These are phyloP conservation scores for Capsicum rhomboideum DNA, from an alignment of 257 asterid genomes.

Conservation along the genomic window DNA sequence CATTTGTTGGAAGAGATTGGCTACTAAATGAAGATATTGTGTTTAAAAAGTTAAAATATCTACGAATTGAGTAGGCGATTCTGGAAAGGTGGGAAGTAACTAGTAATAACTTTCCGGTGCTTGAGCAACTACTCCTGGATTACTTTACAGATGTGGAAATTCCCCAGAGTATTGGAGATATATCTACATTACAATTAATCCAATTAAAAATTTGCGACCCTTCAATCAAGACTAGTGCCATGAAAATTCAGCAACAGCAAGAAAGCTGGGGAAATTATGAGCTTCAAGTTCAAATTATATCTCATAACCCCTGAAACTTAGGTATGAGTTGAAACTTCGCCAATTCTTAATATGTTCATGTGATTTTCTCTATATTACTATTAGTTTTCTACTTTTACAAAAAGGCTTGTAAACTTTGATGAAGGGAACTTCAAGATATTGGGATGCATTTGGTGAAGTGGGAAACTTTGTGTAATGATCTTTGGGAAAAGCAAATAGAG, in stretches of 20 bases:
- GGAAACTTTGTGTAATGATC: not conserved
- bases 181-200: not conserved
- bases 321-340: not conserved
- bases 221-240: not conserved
- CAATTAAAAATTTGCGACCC: not conserved
- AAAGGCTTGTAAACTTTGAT: no score
- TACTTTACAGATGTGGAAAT: not conserved
- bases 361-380: not conserved
- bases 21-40: not conserved
- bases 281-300: not conserved
- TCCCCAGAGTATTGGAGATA: not conserved
- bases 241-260: not conserved
- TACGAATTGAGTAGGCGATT: not conserved
- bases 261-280: not conserved
- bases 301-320: no score
- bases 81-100: not conserved
- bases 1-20: not conserved
- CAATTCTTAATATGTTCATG: not conserved
- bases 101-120: not conserved
- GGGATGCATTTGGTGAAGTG: not conserved
- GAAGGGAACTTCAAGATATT: not conserved
- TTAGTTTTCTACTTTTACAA: no score
- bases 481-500: not conserved
- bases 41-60: not conserved
- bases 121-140: not conserved